A percentile compares a stretch with the other conserved stretches of the same genome.
phyloP scores from a whole-genome alignment of 257 asterid species.

The Rhazya stricta region DNA sequence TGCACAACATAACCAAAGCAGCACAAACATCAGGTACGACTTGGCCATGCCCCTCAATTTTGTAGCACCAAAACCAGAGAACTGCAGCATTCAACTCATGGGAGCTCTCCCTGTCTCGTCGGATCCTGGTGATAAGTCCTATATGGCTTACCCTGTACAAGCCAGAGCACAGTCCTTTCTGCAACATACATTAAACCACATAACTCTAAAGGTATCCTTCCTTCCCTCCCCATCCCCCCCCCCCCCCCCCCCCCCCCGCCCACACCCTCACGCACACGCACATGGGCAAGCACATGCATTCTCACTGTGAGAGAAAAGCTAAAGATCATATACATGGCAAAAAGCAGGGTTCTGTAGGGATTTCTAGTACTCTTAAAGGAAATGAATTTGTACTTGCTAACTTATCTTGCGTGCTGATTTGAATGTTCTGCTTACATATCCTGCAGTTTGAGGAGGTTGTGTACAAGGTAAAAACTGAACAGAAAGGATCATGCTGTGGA shows the following conservation, averaged over 20 bases:
- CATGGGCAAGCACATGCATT: neutral
- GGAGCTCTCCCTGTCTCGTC: slow-evolving; percentile 29
- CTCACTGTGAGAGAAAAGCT: no score
- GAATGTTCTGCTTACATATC: slow-evolving; percentile 11
- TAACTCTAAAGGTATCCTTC: slow-evolving; percentile 59
- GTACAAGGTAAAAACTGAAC: slow-evolving; percentile 52
- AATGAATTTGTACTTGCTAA: neutral
- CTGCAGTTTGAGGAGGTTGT: slow-evolving; percentile 88
- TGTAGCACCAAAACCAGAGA: slow-evolving; percentile 54
- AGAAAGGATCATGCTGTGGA: slow-evolving; percentile 40
- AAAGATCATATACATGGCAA: neutral
- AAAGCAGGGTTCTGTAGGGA: neutral
- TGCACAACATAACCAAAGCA: slow-evolving; percentile 18
- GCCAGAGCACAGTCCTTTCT: slow-evolving; percentile 47
- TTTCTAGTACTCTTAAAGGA: neutral
- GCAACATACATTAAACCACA: slow-evolving; percentile 45
- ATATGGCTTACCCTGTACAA: slow-evolving; percentile 35
- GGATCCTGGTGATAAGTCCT: slow-evolving; percentile 28
- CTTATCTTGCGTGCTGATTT: neutral
- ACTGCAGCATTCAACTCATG: slow-evolving; percentile 34
- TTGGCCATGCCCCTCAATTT: slow-evolving; percentile 61
- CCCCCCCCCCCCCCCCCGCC: slow-evolving; percentile 9
- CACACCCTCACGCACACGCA: neutral
- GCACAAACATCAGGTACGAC: slow-evolving; percentile 7
- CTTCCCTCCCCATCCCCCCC: slow-evolving; percentile 17